Conservation (phyloP, 1,284 basidiomycete species). For the Heimioporus punctisporus region DNA sequence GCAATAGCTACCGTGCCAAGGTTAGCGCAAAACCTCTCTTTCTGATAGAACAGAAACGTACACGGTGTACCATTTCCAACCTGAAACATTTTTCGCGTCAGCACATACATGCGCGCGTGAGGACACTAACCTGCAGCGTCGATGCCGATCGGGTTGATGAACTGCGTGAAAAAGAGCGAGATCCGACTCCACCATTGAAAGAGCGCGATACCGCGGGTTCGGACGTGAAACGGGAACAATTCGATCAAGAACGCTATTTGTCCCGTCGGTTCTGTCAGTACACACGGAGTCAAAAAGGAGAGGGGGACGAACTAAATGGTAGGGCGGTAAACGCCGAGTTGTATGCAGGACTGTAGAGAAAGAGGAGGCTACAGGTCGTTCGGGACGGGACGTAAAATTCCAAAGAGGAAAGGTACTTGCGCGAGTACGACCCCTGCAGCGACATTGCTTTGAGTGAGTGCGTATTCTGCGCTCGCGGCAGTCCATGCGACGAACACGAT, state of each 20-base stretch:
- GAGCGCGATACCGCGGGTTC: slow-evolving; percentile 7
- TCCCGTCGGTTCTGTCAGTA: neutral
- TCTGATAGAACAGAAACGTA: neutral
- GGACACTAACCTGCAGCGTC: neutral
- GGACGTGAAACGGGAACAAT: slow-evolving; percentile 13
- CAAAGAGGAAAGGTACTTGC: slow-evolving; percentile 2
- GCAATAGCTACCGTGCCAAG: slow-evolving; percentile 32
- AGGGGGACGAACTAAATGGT: neutral
- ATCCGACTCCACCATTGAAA: slow-evolving; percentile 7
- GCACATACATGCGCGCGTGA: too few species aligned
- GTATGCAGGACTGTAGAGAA: neutral
- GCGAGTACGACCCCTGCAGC: slow-evolving; percentile 7
- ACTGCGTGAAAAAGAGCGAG: slow-evolving; percentile 1
- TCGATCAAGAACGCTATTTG: slow-evolving; percentile 14
- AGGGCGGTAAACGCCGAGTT: neutral
- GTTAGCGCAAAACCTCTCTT: too few species aligned
- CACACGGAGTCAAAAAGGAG: neutral
- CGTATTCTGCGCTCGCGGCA: slow-evolving; percentile 18
- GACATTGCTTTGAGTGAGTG: slow-evolving; percentile 8
- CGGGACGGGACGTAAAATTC: neutral
- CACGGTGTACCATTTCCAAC: slow-evolving; percentile 11
- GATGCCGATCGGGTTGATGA: slow-evolving; percentile 14
- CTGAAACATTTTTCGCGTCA: neutral
- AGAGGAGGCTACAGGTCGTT: neutral
- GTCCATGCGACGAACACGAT: slow-evolving; percentile 22